Conservation (phyloP, 768 basidiomycete species). For the Lentinula guzmanii region DNA sequence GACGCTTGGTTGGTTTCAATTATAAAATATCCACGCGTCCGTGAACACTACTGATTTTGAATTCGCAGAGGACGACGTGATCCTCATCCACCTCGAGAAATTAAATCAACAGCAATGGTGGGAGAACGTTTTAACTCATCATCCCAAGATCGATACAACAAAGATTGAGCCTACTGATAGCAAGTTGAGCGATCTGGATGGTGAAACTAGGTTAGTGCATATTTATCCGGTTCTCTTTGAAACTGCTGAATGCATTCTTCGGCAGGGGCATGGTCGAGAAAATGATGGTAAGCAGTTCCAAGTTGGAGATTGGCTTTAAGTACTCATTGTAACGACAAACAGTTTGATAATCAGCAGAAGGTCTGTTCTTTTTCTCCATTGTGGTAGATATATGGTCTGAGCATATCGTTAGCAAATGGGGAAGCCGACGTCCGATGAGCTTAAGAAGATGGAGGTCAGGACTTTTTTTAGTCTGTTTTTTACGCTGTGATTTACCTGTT, state of each 20-base stretch:
- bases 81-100: constrained; percentile 82
- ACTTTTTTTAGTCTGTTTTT: not conserved
- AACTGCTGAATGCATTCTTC: constrained; percentile 5
- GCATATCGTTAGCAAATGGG: constrained; percentile 70
- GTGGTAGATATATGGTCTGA: constrained; percentile 2
- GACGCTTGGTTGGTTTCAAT: constrained; percentile 68
- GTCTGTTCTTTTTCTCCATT: constrained; percentile 22
- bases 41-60: not conserved
- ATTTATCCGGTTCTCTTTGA: not conserved
- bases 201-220: constrained; percentile 74
- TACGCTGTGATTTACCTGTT: not conserved
- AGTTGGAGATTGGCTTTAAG: not conserved
- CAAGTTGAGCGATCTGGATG: constrained; percentile 93
- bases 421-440: constrained; percentile 90
- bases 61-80: constrained; percentile 67
- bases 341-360: constrained; percentile 77
- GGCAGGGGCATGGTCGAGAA: constrained; percentile 95
- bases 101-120: constrained; percentile 90
- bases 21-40: not conserved
- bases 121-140: constrained; percentile 93
- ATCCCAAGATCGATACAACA: constrained; percentile 93
- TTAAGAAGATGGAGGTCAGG: constrained; percentile 85
- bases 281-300: constrained; percentile 83
- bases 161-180: constrained; percentile 96
- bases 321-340: not conserved